phyloP scores from a whole-genome alignment of 2,329 filamentous ascomycete genomes.

The Penicillium hesseltinei region DNA sequence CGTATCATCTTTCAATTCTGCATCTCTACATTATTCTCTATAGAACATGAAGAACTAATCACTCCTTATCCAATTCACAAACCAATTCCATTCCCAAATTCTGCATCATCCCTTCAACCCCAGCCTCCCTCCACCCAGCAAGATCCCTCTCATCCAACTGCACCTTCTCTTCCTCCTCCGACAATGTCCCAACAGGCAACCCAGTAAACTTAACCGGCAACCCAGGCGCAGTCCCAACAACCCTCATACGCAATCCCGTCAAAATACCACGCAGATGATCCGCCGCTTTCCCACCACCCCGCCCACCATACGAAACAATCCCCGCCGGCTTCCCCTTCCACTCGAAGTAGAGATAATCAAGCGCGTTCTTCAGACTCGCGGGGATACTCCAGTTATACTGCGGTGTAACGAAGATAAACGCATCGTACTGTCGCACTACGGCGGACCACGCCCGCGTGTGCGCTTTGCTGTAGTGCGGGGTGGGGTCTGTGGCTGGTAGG shows the following conservation, averaged over 20 bases:
- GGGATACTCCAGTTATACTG: conserved; percentile 58
- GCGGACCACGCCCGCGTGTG: conserved; percentile 41
- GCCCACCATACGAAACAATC: conserved; percentile 56
- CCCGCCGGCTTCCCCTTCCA: conserved; percentile 56
- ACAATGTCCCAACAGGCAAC: conserved; percentile 17
- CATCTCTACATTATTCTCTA: background rate
- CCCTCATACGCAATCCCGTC: conserved; percentile 36
- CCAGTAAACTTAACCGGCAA: conserved; percentile 32
- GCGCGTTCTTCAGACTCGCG: conserved; percentile 58
- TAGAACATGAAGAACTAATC: background rate
- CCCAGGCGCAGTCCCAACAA: conserved; percentile 28
- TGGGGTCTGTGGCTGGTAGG: conserved; percentile 27
- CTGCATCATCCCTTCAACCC: conserved; percentile 24
- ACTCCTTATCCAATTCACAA: conserved; percentile 23
- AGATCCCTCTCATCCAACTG: conserved; percentile 22
- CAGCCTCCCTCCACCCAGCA: conserved; percentile 22
- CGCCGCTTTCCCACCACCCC: conserved; percentile 40
- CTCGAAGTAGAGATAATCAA: conserved; percentile 61
- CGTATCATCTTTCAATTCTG: background rate
- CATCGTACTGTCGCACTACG: conserved; percentile 35
- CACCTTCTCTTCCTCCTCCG: conserved; percentile 26
- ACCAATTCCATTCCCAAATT: conserved; percentile 28
- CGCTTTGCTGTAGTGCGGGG: conserved; percentile 34
- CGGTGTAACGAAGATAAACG: conserved; percentile 45
- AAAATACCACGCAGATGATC: conserved; percentile 37